These are phyloP conservation scores for Trypanosoma grayi DNA, from an alignment of 208 protist species.

Conservation along the genomic window DNA sequence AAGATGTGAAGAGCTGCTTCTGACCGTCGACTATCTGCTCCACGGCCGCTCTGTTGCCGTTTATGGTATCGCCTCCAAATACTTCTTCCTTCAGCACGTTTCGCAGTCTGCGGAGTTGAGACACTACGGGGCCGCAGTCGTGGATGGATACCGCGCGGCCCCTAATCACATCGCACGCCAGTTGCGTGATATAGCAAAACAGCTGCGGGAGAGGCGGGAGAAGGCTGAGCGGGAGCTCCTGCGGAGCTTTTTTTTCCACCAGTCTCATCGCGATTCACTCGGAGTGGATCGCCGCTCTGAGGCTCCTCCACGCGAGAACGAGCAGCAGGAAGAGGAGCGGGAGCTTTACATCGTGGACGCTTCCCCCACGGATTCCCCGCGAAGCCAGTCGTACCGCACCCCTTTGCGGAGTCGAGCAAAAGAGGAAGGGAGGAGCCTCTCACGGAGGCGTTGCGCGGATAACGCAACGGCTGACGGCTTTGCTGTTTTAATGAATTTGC, in stretches of 20 bases:
- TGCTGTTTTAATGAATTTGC: neutral
- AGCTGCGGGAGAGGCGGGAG: constrained; percentile 7
- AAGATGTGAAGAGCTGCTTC: constrained; percentile 52
- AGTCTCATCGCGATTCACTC: neutral
- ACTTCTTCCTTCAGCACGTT: constrained; percentile 77
- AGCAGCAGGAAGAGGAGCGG: neutral
- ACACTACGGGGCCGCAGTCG: constrained; percentile 24
- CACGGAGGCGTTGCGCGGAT: neutral
- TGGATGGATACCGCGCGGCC: constrained; percentile 38
- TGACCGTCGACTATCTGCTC: constrained; percentile 67
- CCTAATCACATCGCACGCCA: constrained; percentile 7
- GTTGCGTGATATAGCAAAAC: constrained; percentile 9
- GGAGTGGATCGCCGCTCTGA: neutral
- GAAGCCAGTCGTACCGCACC: constrained; percentile 17
- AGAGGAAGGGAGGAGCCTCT: neutral
- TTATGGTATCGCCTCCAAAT: constrained; percentile 74
- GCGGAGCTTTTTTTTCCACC: constrained; percentile 5
- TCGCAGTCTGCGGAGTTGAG: constrained; percentile 53
- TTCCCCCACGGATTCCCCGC: neutral
- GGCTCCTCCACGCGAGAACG: constrained; percentile 1
- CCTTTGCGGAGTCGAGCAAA: neutral
- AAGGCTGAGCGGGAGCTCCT: neutral
- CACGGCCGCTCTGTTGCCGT: constrained; percentile 77
- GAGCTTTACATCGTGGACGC: neutral
- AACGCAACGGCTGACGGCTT: neutral